A percentile compares a stretch with the other conserved stretches of the same genome.
Evolutionary conservation across 1,284 basidiomycete genomes (phyloP).

Genomic region (Baeospora myosura): DNA sequence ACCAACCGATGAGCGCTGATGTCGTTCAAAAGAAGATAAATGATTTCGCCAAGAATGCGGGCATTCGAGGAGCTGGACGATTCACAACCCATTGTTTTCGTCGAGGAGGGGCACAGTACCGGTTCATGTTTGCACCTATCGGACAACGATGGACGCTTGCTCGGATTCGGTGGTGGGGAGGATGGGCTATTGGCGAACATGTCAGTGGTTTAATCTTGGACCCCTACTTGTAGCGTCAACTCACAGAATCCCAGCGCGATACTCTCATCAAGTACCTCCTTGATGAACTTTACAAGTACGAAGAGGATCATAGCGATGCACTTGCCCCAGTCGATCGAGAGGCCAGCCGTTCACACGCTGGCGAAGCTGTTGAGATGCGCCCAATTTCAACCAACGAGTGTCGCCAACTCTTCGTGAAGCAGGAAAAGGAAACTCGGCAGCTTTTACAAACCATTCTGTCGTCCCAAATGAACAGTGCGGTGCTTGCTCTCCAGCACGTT

Average conservation of each 20-base stretch:
- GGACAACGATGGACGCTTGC: slow-evolving; percentile 16
- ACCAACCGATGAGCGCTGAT: background rate
- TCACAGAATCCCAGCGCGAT: background rate
- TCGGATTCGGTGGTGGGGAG: slow-evolving; percentile 24
- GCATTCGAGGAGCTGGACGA: background rate
- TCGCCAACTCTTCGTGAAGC: background rate
- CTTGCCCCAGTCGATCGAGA: slow-evolving; percentile 3
- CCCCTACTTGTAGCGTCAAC: background rate
- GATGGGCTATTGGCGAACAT: slow-evolving; percentile 21
- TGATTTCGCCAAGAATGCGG: background rate
- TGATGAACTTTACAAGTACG: slow-evolving; percentile 22
- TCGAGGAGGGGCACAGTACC: background rate
- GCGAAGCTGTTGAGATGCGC: background rate
- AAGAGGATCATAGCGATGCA: slow-evolving; percentile 20
- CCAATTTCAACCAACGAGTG: background rate
- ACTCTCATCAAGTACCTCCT: slow-evolving; percentile 21
- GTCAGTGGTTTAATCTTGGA: slow-evolving; percentile 10
- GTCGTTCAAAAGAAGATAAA: background rate
- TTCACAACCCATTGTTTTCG: slow-evolving; percentile 1
- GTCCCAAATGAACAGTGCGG: background rate
- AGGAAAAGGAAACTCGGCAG: background rate
- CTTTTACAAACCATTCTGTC: background rate
- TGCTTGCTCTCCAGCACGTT: too few species aligned
- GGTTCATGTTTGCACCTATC: slow-evolving; percentile 2
- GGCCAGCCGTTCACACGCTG: background rate